These are phyloP conservation scores for Ogataea populi-albae DNA, from an alignment of 805 yeast species.

Conservation along the genomic window DNA sequence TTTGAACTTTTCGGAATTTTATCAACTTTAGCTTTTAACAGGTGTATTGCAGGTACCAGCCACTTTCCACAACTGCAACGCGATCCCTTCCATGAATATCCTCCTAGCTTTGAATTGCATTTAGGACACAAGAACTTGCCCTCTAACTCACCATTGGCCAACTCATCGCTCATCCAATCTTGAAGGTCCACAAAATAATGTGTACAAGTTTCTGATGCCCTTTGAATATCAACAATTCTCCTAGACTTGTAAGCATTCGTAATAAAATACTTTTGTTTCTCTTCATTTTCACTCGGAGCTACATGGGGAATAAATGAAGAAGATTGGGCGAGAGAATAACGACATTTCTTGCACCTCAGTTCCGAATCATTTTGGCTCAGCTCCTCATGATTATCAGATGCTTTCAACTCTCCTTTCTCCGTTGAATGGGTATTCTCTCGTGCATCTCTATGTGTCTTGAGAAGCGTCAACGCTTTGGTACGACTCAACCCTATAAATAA, in stretches of 20 bases:
- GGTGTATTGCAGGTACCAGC: conserved; percentile 88
- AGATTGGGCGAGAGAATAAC: conserved; percentile 64
- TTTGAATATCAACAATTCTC: conserved; percentile 55
- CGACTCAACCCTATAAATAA: conserved; percentile 35
- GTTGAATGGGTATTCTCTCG: too few relatives aligned
- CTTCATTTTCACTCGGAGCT: conserved; percentile 56
- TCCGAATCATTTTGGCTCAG: conserved; percentile 7
- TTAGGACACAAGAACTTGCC: conserved; percentile 86
- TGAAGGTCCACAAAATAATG: conserved; percentile 88
- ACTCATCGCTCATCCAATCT: conserved; percentile 84
- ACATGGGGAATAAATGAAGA: conserved; percentile 61
- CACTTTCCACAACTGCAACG: conserved; percentile 93
- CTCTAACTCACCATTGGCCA: conserved; percentile 71
- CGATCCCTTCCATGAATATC: conserved; percentile 91
- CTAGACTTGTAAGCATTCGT: conserved; percentile 61
- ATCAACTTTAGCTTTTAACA: conserved; percentile 81
- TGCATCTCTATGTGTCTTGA: too few relatives aligned
- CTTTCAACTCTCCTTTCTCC: too few relatives aligned
- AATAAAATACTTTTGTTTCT: conserved; percentile 63
- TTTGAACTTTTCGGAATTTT: conserved; percentile 35
- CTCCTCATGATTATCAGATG: conserved; percentile 4
- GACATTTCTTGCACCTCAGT: conserved; percentile 79
- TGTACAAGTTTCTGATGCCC: conserved; percentile 64
- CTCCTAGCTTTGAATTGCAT: conserved; percentile 84
- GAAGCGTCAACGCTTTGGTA: background rate